These are phyloP conservation scores for Aureobasidium sp. DNA, from an alignment of 2,329 filamentous ascomycete genomes.

Conservation along the genomic window DNA sequence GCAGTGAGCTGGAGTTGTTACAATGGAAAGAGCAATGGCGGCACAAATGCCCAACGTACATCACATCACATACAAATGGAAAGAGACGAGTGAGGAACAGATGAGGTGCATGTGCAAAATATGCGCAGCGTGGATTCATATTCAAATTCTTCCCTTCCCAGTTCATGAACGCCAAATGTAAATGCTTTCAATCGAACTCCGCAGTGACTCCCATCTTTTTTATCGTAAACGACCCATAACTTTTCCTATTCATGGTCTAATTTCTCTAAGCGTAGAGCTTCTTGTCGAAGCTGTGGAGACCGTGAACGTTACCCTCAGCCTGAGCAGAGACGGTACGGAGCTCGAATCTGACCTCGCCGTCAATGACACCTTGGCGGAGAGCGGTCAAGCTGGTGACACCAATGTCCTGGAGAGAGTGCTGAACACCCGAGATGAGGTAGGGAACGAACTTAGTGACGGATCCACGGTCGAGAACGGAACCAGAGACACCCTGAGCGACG, in stretches of 20 bases:
- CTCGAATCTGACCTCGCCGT: conserved; percentile 81
- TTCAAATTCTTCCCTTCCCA: conserved; percentile 1
- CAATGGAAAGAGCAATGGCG: not conserved
- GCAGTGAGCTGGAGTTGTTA: not conserved
- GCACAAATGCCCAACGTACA: too few species aligned
- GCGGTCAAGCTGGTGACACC: conserved; percentile 71
- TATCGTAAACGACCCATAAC: not conserved
- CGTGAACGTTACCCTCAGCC: conserved; percentile 92
- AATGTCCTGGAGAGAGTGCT: conserved; percentile 96
- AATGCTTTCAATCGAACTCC: conserved; percentile 12
- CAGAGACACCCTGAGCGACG: conserved; percentile 93
- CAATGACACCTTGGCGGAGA: conserved; percentile 65
- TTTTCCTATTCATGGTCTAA: not conserved
- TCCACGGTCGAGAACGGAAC: conserved; percentile 69
- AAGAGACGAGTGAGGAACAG: not conserved
- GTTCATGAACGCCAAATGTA: conserved; percentile 11
- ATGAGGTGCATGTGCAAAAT: not conserved
- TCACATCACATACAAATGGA: not conserved
- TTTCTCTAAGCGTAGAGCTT: conserved; percentile 75
- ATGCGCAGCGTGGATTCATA: conserved; percentile 8
- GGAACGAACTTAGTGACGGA: conserved; percentile 92
- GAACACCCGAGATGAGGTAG: conserved; percentile 88
- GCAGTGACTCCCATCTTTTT: conserved; percentile 7
- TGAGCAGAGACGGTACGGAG: conserved; percentile 88
- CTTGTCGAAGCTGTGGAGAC: conserved; percentile 98